Evolutionary conservation across 2,329 filamentous ascomycete genomes (phyloP), one percentile per base, ranked within the genome.

Genomic region (Xylariaceae sp.): DNA sequence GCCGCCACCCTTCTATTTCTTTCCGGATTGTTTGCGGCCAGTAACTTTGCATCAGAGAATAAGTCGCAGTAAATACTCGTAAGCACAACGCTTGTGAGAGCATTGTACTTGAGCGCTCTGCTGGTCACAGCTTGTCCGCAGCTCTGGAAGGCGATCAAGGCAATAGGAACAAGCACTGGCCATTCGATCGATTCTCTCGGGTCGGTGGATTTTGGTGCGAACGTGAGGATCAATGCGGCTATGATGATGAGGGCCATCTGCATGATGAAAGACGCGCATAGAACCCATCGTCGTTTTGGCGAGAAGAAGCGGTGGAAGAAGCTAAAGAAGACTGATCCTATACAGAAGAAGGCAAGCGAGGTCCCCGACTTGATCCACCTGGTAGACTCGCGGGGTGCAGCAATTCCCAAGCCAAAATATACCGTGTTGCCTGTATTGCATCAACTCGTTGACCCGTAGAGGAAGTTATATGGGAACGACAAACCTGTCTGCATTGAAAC

Each of bases 41-140:
- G 80, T 3, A 85, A 65, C 21, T 79, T 72, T 28, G 76, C 74
- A 54, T 92, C 89, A 1, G 87, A 89, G 65, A 91, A 91, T 17
- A 94, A 69, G 70, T 94, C 91, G 69, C 89, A 92, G 76, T 93
- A 94, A 60, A 91, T 87, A 69, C 88, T 92, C 1, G 91, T 94
- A 57, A 95, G 74, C 3, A 93, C 91, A 14, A 92, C 90, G 60
- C 88, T 92, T 0, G 90, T 92, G 17, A 94, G 75, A 2, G 87
- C 85, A 56, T 86, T 87, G 69, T 87, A 88, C 66, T 86, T 82
- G 58, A 94, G 73, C 0, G 88, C 86, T 3, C 90, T 77, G 65
- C 87, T 91, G 0, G 85, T 84, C n/a, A 92, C 87, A 1, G 90
- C 89, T 71, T 94, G 90, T 0, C 90, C 91, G 52, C 87, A 88